phyloP scores from a whole-genome alignment of 306 rosid genomes.

The Rosa lucieae region DNA sequence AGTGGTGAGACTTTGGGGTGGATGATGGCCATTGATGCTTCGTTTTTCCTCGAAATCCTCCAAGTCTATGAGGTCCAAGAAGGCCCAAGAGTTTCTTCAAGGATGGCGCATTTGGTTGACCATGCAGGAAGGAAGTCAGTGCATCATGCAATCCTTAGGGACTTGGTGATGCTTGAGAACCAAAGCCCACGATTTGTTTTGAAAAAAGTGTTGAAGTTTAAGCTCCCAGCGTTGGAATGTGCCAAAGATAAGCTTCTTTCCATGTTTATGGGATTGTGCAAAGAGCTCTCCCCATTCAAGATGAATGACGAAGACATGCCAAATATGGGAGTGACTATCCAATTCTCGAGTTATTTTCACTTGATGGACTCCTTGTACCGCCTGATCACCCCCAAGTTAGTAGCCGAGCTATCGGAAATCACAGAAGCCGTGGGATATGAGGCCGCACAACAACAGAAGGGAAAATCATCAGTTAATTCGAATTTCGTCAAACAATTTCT shows the following conservation, averaged over 20 bases:
- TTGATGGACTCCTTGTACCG: slow-evolving; percentile 61
- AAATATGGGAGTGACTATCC: slow-evolving; percentile 7
- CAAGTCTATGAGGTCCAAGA: slow-evolving; percentile 46
- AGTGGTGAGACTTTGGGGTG: slow-evolving; percentile 67
- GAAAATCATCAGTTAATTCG: slow-evolving; percentile 9
- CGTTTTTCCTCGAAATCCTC: slow-evolving; percentile 70
- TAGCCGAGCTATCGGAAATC: slow-evolving; percentile 16
- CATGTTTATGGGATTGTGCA: slow-evolving; percentile 57
- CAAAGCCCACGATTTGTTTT: slow-evolving; percentile 69
- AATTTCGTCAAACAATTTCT: slow-evolving; percentile 35
- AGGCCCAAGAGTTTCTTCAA: slow-evolving; percentile 37
- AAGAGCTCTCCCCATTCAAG: slow-evolving; percentile 67
- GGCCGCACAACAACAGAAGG: slow-evolving; percentile 15
- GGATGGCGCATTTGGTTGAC: slow-evolving; percentile 68
- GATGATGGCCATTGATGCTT: slow-evolving; percentile 76
- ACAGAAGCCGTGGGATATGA: slow-evolving; percentile 28
- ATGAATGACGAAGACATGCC: slow-evolving; percentile 31
- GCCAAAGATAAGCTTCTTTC: slow-evolving; percentile 46
- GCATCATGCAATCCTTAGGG: slow-evolving; percentile 64
- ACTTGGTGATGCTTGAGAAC: slow-evolving; percentile 73
- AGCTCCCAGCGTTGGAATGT: slow-evolving; percentile 35
- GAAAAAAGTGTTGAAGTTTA: slow-evolving; percentile 54
- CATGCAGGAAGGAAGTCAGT: slow-evolving; percentile 54
- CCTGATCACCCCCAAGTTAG: slow-evolving; percentile 48
- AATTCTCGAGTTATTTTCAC: slow-evolving; percentile 48